phyloP scores from a whole-genome alignment of 2,329 filamentous ascomycete genomes.

The Cryphonectria japonica region DNA sequence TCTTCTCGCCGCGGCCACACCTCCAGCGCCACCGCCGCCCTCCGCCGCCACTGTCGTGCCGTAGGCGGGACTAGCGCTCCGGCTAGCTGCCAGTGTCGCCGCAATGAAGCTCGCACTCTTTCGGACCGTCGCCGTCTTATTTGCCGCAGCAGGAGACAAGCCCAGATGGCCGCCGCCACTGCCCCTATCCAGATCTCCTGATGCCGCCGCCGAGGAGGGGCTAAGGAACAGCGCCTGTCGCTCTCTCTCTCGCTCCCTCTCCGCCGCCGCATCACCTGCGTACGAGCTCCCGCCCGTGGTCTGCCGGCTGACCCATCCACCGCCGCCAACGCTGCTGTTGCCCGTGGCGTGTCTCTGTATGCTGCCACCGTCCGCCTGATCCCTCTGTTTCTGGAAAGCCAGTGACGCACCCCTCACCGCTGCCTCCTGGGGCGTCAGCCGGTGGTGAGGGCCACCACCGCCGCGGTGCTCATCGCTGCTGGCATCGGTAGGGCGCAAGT shows the following conservation, averaged over 20 bases:
- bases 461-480: conserved; percentile 6
- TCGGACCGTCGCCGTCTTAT: conserved; percentile 37
- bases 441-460: conserved; percentile 5
- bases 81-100: conserved; percentile 64
- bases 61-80: conserved; percentile 58
- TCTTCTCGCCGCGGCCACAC: conserved; percentile 29
- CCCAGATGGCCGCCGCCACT: conserved; percentile 4
- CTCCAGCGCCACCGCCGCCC: not conserved
- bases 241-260: conserved; percentile 33
- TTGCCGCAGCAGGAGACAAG: not conserved
- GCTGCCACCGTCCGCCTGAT: conserved; percentile 43
- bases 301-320: conserved; percentile 40
- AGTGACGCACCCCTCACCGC: conserved; percentile 59
- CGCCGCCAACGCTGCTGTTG: conserved; percentile 16
- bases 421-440: conserved; percentile 36
- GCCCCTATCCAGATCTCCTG: conserved; percentile 16
- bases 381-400: conserved; percentile 51
- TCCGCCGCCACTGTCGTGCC: conserved; percentile 36
- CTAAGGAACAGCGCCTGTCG: conserved; percentile 35
- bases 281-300: conserved; percentile 42
- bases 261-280: conserved; percentile 21
- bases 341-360: conserved; percentile 32
- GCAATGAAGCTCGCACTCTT: conserved; percentile 65
- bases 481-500: conserved; percentile 7
- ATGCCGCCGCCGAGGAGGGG: conserved; percentile 16